Percentiles rank a stretch among this genome's conserved stretches.
These are phyloP conservation scores for Angomonas deanei DNA, from an alignment of 208 protist species.

Conservation along the genomic window DNA sequence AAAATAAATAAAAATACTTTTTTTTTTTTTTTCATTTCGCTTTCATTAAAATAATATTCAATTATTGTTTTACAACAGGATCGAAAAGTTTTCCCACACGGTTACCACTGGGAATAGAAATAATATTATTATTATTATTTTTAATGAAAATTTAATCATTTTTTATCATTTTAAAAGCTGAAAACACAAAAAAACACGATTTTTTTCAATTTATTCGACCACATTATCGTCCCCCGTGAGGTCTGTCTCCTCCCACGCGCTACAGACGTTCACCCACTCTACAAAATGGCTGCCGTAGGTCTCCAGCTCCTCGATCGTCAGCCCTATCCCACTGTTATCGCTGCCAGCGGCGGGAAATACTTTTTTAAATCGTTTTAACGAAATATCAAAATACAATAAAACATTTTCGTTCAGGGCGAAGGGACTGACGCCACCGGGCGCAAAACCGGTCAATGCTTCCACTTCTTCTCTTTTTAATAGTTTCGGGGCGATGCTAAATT, in stretches of 20 bases:
- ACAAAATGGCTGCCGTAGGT: constrained; percentile 38
- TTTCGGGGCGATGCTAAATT: constrained; percentile 32
- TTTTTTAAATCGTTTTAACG: constrained; percentile 42
- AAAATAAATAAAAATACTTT: not conserved
- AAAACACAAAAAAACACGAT: too few relatives aligned
- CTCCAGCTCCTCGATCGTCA: constrained; percentile 54
- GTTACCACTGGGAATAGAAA: not conserved
- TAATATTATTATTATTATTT: constrained; percentile 4
- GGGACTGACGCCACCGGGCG: constrained; percentile 52
- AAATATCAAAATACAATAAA: constrained; percentile 59
- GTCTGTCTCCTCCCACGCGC: constrained; percentile 23
- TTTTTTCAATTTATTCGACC: not conserved
- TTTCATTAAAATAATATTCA: too few relatives aligned
- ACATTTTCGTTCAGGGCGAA: constrained; percentile 48
- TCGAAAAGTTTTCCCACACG: not conserved
- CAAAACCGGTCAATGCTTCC: constrained; percentile 35
- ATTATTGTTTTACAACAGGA: not conserved
- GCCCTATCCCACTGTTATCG: constrained; percentile 26
- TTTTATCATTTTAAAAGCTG: not conserved
- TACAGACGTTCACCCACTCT: constrained; percentile 67
- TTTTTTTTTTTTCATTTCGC: too few relatives aligned
- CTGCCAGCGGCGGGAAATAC: constrained; percentile 53
- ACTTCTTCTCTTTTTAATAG: constrained; percentile 58
- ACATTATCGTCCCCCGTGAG: not conserved
- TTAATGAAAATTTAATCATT: not conserved